Base-by-base conservation (phyloP, 148 eudicot genomes). In the Cornus controversa region DNA sequence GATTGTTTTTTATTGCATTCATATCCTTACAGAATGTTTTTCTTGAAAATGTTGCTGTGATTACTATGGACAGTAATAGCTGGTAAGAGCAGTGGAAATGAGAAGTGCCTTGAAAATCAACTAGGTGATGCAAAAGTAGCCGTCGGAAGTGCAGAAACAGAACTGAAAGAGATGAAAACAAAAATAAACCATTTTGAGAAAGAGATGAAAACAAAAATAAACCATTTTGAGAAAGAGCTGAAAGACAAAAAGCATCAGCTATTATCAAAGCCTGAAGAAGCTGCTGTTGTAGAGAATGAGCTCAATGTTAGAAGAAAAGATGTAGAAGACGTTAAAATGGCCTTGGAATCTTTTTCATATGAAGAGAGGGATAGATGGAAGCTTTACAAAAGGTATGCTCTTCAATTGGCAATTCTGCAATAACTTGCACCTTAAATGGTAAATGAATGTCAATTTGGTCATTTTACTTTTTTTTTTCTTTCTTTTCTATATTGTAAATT, bases 41-140 rank as follows among this genome's bases (percentile, higher is more conserved):
- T n/a, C 64, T 20, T 60, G 25, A 22, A 50, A 60, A 20, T 22
- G 25, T 18, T 60, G 64, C 22, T 24, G 26, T n/a, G 66, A 58
- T 77, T 72, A 36, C 10, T 45, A 40, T 84, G 85, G 50, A 54
- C 82, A 96, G 99, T 96, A 23, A 77, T 90, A 73, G 98, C 98
- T 73, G 99, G 99, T 62, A 96, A 93, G 81, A 92, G 89, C 81
- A 96, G 88, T 83, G 97, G 94, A 79, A 86, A 86, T 86, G 97
- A 96, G 66, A 96, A 96, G 77, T 90, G 97, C 84, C 93, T 96
- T 80, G 98, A 96, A 81, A 98, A 96, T 88, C 98, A 93, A 77
- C 87, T 96, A 40, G 93, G 82, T 47, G 99, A 96, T 87, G 99
- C 98, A 71, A 96, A 96, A 86, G 85, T 83, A 66, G 98, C 91